phyloP scores from a whole-genome alignment of 805 yeast genomes.

The Limtongozyma cylindracea region DNA sequence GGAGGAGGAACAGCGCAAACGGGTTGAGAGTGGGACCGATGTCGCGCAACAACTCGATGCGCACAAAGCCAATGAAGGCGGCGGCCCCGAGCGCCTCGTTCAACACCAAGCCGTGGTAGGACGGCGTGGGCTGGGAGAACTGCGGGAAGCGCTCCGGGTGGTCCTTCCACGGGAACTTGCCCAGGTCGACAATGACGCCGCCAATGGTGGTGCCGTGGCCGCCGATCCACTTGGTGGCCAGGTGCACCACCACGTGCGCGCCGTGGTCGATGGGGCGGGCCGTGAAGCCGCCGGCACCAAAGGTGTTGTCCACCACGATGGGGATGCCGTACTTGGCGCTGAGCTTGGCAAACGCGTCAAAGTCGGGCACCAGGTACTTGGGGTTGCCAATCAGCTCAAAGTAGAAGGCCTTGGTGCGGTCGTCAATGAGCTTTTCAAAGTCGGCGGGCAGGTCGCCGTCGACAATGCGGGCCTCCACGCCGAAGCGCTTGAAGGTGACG shows the following conservation, averaged over 20 bases:
- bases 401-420: constrained; percentile 72
- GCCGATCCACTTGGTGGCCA: constrained; percentile 95
- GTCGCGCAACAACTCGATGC: constrained; percentile 76
- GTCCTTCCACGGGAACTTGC: constrained; percentile 78
- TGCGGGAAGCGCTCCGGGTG: constrained; percentile 81
- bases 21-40: constrained; percentile 81
- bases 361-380: constrained; percentile 77
- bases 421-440: constrained; percentile 52
- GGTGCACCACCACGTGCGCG: constrained; percentile 78
- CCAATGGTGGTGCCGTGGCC: constrained; percentile 93
- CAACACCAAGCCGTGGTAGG: constrained; percentile 74
- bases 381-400: constrained; percentile 88
- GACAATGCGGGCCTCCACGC: constrained; percentile 69
- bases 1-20: constrained; percentile 60
- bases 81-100: constrained; percentile 60
- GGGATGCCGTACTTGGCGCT: constrained; percentile 81
- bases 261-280: constrained; percentile 72
- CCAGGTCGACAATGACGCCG: constrained; percentile 76
- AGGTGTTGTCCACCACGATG: constrained; percentile 85
- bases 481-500: constrained; percentile 73
- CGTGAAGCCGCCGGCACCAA: constrained; percentile 88
- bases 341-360: constrained; percentile 43
- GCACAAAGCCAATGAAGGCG: constrained; percentile 58
- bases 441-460: constrained; percentile 58
- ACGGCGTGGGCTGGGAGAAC: constrained; percentile 74